Conservation (phyloP, 345 rosid species). For the Reutealis trisperma region DNA sequence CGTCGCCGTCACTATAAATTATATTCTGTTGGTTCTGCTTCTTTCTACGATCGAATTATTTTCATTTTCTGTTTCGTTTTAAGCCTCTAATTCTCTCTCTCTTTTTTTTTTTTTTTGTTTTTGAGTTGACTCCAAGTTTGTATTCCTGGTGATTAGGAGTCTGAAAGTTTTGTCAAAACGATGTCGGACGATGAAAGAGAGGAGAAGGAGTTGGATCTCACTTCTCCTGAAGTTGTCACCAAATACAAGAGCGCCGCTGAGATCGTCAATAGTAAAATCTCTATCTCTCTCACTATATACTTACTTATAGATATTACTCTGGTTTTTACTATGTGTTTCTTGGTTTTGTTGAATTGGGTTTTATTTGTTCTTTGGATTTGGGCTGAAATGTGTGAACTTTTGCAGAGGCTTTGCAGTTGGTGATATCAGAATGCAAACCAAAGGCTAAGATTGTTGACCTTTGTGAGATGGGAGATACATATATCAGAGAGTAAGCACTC, state of each 20-base stretch:
- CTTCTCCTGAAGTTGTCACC: constrained; percentile 89
- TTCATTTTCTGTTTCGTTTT: not conserved
- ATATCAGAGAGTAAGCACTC: constrained; percentile 74
- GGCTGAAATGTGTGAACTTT: not conserved
- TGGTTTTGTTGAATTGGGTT: not conserved
- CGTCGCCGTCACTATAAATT: not conserved
- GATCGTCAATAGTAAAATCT: constrained; percentile 76
- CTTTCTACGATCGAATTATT: not conserved
- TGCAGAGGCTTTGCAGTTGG: constrained; percentile 84
- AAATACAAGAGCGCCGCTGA: constrained; percentile 97
- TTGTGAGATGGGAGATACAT: constrained; percentile 87
- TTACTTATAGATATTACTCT: not conserved
- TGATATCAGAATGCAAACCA: constrained; percentile 73
- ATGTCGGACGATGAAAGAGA: constrained; percentile 99
- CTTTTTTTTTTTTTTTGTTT: not conserved
- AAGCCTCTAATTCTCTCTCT: not conserved
- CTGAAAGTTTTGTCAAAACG: constrained; percentile 24
- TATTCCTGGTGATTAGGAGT: not conserved
- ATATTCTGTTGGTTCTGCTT: not conserved
- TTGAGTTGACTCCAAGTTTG: not conserved
- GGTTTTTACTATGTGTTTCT: not conserved
- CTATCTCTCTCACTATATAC: not conserved
- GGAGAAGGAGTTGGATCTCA: constrained; percentile 96
- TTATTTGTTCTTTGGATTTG: not conserved
- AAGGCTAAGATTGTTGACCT: constrained; percentile 85